Evolutionary conservation across 805 yeast species (phyloP).

Genomic region (Kodamaea sagamina): DNA sequence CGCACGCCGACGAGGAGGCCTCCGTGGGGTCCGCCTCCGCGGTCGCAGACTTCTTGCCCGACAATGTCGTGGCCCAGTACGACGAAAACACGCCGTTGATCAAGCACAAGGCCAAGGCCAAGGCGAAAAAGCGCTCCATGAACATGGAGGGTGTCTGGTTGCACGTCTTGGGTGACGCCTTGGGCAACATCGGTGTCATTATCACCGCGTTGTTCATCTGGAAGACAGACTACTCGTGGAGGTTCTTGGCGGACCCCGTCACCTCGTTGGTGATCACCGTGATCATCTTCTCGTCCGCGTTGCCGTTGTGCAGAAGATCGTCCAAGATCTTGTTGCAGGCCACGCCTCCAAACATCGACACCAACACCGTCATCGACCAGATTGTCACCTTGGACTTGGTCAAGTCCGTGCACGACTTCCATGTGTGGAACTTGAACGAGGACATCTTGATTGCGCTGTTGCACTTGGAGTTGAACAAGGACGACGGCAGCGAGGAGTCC

Average conservation of each 20-base stretch:
- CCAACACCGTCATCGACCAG: constrained; percentile 70
- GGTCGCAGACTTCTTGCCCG: constrained; percentile 46
- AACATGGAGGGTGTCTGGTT: constrained; percentile 97
- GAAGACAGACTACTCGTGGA: constrained; percentile 91
- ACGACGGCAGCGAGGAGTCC: constrained; percentile 5
- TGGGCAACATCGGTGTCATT: constrained; percentile 94
- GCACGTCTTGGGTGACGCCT: constrained; percentile 94
- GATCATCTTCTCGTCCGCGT: constrained; percentile 86
- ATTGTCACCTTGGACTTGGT: constrained; percentile 72
- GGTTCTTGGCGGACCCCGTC: constrained; percentile 79
- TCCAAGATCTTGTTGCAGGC: constrained; percentile 90
- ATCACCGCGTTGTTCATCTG: constrained; percentile 87
- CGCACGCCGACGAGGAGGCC: constrained; percentile 11
- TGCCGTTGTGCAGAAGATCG: constrained; percentile 85
- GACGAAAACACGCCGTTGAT: constrained; percentile 42
- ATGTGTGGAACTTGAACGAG: constrained; percentile 94
- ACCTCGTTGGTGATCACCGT: constrained; percentile 83
- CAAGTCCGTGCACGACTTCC: constrained; percentile 89
- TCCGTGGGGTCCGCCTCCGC: constrained; percentile 26
- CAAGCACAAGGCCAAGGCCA: constrained; percentile 1
- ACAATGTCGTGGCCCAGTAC: constrained; percentile 44
- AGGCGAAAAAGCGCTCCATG: constrained; percentile 55
- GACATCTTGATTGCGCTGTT: constrained; percentile 82
- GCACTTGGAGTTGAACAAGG: constrained; percentile 66
- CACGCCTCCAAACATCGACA: constrained; percentile 80